These are phyloP conservation scores for Suillus luteus DNA, from an alignment of 768 basidiomycete species.

Conservation along the genomic window DNA sequence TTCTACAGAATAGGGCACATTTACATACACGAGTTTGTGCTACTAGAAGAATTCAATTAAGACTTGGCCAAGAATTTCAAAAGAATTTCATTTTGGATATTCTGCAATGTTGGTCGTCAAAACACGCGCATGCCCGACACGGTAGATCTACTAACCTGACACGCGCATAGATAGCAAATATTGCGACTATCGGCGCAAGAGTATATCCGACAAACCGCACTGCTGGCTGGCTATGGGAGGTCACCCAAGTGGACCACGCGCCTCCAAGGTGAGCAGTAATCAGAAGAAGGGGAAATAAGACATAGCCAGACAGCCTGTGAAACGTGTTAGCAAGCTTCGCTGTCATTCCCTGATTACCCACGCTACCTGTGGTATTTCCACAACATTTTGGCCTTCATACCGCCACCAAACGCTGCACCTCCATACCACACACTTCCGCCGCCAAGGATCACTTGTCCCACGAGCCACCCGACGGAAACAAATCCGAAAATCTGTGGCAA, in stretches of 20 bases:
- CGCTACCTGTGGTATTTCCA: conserved; percentile 86
- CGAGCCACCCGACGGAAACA: conserved; percentile 60
- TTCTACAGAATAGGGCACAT: conserved; percentile 15
- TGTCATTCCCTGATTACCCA: neutral
- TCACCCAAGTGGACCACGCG: conserved; percentile 64
- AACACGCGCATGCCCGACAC: neutral
- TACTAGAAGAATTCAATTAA: conserved; percentile 11
- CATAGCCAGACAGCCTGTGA: conserved; percentile 69
- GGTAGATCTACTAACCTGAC: conserved; percentile 45
- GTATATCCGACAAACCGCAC: conserved; percentile 54
- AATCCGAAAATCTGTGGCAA: conserved; percentile 59
- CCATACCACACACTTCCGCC: conserved; percentile 78
- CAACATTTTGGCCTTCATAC: conserved; percentile 64
- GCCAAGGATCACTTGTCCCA: conserved; percentile 62
- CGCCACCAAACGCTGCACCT: conserved; percentile 72
- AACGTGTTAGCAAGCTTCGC: conserved; percentile 2
- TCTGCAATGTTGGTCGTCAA: conserved; percentile 35
- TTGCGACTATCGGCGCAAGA: conserved; percentile 51
- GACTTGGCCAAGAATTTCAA: conserved; percentile 17
- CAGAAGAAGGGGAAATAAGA: conserved; percentile 61
- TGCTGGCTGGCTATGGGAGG: conserved; percentile 35
- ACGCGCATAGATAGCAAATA: conserved; percentile 47
- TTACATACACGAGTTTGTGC: conserved; percentile 9
- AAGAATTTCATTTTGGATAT: conserved; percentile 67
- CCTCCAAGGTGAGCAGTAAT: conserved; percentile 72